Conservation (phyloP, 1,139 yeast species). For the Saccharomyces hybrid region DNA sequence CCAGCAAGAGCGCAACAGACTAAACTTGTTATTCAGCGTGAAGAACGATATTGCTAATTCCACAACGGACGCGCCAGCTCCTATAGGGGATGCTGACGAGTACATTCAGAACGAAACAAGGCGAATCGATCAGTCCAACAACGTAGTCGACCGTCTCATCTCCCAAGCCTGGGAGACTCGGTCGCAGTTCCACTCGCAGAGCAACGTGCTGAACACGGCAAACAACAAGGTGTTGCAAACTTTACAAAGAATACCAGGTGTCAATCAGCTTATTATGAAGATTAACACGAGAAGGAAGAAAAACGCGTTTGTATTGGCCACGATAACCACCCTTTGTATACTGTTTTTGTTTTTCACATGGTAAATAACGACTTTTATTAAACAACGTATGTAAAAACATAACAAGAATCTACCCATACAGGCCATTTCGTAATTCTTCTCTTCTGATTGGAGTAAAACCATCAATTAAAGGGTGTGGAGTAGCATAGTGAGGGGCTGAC, state of each 20-base stretch:
- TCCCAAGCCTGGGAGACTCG: slow-evolving; percentile 84
- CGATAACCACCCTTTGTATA: slow-evolving; percentile 65
- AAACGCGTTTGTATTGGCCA: slow-evolving; percentile 77
- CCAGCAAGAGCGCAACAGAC: slow-evolving; percentile 65
- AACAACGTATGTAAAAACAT: not conserved
- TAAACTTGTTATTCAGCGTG: slow-evolving; percentile 66
- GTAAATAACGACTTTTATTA: slow-evolving; percentile 13
- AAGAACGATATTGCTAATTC: slow-evolving; percentile 55
- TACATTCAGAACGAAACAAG: slow-evolving; percentile 72
- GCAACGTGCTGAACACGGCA: slow-evolving; percentile 55
- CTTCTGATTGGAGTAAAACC: not conserved
- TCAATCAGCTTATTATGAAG: slow-evolving; percentile 64
- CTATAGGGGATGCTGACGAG: slow-evolving; percentile 41
- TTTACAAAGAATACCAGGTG: slow-evolving; percentile 69
- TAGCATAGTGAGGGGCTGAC: not conserved
- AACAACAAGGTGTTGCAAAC: slow-evolving; percentile 56
- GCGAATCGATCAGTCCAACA: slow-evolving; percentile 66
- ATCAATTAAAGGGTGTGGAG: not conserved
- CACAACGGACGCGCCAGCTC: slow-evolving; percentile 18
- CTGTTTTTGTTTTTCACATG: slow-evolving; percentile 53
- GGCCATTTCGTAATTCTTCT: not conserved
- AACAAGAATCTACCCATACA: not conserved
- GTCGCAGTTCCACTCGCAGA: slow-evolving; percentile 71
- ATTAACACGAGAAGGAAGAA: slow-evolving; percentile 85
- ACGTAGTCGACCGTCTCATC: slow-evolving; percentile 68